phyloP scores from a whole-genome alignment of 1,284 basidiomycete species.

The Crucibulum parvulum region DNA sequence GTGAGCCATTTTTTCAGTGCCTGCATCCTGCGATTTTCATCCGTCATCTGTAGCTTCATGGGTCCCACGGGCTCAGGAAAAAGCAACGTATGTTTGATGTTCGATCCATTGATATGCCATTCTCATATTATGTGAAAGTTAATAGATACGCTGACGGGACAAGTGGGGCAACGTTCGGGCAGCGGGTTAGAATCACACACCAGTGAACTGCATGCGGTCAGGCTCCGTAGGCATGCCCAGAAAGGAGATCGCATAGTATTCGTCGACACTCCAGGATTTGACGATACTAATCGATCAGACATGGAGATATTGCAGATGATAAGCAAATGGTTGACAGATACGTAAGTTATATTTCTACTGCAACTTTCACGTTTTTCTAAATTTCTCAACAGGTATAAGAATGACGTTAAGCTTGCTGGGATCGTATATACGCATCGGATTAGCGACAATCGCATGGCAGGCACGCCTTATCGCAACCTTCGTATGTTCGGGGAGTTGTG shows the following conservation, averaged over 20 bases:
- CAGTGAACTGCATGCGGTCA: neutral
- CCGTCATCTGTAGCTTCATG: neutral
- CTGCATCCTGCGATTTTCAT: neutral
- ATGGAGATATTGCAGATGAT: slow-evolving; percentile 9
- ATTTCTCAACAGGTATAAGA: slow-evolving; percentile 2
- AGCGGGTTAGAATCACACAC: neutral
- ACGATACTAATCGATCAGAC: slow-evolving; percentile 11
- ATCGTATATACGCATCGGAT: too few species aligned
- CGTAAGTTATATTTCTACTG: neutral
- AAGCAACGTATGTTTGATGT: slow-evolving; percentile 1
- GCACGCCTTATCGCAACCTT: too few species aligned
- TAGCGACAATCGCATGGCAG: too few species aligned
- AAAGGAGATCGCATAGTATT: slow-evolving; percentile 2
- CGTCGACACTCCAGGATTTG: slow-evolving; percentile 15
- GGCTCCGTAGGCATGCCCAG: neutral
- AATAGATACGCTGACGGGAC: neutral
- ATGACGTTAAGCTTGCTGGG: neutral
- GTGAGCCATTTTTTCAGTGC: neutral
- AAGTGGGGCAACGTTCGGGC: neutral
- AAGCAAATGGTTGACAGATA: slow-evolving; percentile 9
- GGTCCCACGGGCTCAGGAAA: slow-evolving; percentile 4
- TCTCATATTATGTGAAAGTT: neutral
- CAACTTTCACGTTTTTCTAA: neutral
- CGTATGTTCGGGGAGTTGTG: too few species aligned
- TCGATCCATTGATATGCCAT: neutral